These are phyloP conservation scores for Lentinula guzmanii DNA, from an alignment of 768 basidiomycete species.

Conservation along the genomic window DNA sequence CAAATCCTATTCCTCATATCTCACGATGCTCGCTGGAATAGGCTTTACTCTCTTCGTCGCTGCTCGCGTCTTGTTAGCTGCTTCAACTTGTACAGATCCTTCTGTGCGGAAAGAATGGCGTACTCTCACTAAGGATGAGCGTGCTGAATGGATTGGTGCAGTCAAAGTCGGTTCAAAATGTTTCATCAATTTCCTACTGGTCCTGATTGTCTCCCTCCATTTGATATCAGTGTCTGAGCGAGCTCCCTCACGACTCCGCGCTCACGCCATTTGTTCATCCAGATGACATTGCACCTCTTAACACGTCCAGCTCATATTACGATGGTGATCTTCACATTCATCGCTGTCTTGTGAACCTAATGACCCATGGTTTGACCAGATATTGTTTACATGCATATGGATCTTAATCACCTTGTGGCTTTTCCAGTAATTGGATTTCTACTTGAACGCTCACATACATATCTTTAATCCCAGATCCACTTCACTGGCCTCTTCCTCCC, in stretches of 20 bases:
- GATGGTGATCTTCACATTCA: slow-evolving; percentile 13
- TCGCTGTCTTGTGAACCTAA: neutral
- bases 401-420: slow-evolving; percentile 5
- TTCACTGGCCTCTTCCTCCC: slow-evolving; percentile 17
- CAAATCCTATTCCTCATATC: too few relatives aligned
- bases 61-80: too few relatives aligned
- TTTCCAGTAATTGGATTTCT: neutral
- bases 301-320: slow-evolving; percentile 13
- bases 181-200: neutral
- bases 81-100: slow-evolving; percentile 7
- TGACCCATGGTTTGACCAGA: slow-evolving; percentile 1
- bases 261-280: slow-evolving; percentile 8
- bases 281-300: slow-evolving; percentile 11
- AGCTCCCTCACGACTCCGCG: slow-evolving; percentile 3
- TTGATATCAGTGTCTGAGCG: slow-evolving; percentile 12
- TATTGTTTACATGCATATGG: slow-evolving; percentile 16
- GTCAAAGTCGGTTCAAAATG: slow-evolving; percentile 9
- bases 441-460: neutral
- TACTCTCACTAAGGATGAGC: slow-evolving; percentile 7
- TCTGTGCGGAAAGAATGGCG: slow-evolving; percentile 13
- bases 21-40: too few relatives aligned
- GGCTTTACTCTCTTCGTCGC: too few relatives aligned
- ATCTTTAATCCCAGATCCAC: slow-evolving; percentile 10
- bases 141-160: slow-evolving; percentile 11
- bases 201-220: neutral